Percentiles rank a stretch among this genome's conserved stretches.
Conservation (phyloP, 225 moss, liverwort and hornwort species). For the Lunularia cruciata region DNA sequence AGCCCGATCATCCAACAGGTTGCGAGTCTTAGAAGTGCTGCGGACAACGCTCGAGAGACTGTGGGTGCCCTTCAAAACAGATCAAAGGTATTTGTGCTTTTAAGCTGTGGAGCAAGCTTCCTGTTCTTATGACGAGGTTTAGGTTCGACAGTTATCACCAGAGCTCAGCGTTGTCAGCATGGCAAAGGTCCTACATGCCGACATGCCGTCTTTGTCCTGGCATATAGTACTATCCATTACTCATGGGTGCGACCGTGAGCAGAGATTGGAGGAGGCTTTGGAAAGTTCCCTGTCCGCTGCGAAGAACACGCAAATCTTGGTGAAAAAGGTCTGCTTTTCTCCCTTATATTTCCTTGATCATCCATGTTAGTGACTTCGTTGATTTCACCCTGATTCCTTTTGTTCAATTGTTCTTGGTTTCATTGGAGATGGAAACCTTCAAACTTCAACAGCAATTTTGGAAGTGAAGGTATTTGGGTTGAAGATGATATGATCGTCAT, state of each 20-base stretch:
- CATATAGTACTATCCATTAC: no score
- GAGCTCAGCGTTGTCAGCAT: no score
- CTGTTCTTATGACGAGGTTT: no score
- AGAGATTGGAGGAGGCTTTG: slow-evolving; percentile 20
- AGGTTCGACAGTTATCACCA: no score
- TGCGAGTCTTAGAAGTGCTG: slow-evolving; percentile 34
- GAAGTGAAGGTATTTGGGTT: neutral
- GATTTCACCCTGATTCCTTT: no score
- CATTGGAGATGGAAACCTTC: no score
- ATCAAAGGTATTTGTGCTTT: slow-evolving; percentile 34
- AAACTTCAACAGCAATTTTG: no score
- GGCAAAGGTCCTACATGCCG: no score
- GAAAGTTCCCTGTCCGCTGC: slow-evolving; percentile 10
- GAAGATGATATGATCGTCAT: neutral
- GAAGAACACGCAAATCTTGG: neutral
- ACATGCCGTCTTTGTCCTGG: no score
- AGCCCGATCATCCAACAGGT: slow-evolving; percentile 26
- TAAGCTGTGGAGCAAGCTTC: neutral
- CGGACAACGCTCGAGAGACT: slow-evolving; percentile 44
- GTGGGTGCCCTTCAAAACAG: slow-evolving; percentile 34
- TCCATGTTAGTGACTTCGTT: no score
- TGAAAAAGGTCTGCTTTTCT: slow-evolving; percentile 4
- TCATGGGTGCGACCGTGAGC: no score
- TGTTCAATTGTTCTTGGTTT: no score
- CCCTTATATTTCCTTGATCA: neutral